These are phyloP conservation scores for Cyclanthera cordifolia DNA, from an alignment of 306 rosid genomes.

Conservation along the genomic window DNA sequence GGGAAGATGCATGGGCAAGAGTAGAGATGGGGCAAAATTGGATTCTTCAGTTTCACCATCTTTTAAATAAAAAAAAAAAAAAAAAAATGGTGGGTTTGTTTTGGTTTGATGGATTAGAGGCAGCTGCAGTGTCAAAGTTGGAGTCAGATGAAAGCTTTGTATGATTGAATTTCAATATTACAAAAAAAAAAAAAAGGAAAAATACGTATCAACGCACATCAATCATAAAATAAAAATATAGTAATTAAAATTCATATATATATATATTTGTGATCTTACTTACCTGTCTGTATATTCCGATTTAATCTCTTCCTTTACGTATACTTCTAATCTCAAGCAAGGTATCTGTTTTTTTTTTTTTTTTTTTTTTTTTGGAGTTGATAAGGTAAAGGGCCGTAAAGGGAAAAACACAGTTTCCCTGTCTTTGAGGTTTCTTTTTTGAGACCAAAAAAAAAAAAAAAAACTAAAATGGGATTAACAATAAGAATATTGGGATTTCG, in stretches of 20 bases:
- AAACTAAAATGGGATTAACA: neutral
- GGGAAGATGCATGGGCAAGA: slow-evolving; percentile 7
- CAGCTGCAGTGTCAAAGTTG: slow-evolving; percentile 5
- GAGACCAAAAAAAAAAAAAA: neutral
- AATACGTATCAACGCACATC: neutral
- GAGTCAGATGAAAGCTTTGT: slow-evolving; percentile 7
- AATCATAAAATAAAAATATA: neutral
- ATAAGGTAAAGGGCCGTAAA: neutral
- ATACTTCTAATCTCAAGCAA: slow-evolving; percentile 12
- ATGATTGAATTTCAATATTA: neutral
- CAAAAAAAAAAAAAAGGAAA: neutral
- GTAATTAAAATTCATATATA: neutral
- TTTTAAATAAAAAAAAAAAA: too few species aligned
- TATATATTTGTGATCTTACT: neutral
- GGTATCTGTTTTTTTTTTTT: neutral
- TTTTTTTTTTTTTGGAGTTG: neutral
- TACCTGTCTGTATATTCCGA: neutral
- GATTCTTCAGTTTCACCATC: slow-evolving; percentile 12
- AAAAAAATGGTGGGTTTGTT: neutral
- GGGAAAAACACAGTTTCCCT: neutral
- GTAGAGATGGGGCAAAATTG: slow-evolving; percentile 14
- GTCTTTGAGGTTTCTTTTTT: neutral
- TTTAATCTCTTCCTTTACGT: slow-evolving; percentile 15
- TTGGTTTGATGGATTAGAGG: neutral
- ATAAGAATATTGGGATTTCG: neutral